Evolutionary conservation across 768 basidiomycete species (phyloP).

Genomic region (Amanita molliuscula): DNA sequence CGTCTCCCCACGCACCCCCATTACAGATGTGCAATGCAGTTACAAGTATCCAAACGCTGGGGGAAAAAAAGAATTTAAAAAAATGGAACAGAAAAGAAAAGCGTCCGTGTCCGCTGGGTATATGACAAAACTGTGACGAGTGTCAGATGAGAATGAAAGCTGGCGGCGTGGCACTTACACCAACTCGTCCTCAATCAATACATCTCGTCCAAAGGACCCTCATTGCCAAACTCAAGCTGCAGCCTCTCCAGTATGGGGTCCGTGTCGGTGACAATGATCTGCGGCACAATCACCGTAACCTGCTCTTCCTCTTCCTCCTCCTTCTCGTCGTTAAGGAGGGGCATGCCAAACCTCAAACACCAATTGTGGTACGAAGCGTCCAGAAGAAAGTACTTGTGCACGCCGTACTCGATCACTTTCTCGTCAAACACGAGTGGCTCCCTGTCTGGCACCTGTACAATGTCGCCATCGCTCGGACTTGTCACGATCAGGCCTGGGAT

Average conservation of each 20-base stretch:
- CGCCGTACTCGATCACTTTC: background rate
- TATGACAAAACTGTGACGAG: background rate
- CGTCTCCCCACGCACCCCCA: background rate
- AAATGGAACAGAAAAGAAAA: background rate
- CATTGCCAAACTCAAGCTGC: no score
- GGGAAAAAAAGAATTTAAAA: background rate
- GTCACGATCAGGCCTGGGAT: conserved; percentile 2
- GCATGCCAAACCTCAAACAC: background rate
- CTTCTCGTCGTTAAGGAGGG: background rate
- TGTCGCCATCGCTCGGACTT: background rate
- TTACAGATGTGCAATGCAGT: background rate
- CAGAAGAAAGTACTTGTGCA: background rate
- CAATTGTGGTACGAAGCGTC: conserved; percentile 2
- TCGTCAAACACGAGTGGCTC: background rate
- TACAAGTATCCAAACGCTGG: background rate
- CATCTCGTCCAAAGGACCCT: background rate
- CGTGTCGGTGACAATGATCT: background rate
- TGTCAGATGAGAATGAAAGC: background rate
- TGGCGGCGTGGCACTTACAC: background rate
- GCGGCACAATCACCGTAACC: background rate
- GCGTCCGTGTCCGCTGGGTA: background rate
- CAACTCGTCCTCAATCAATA: background rate
- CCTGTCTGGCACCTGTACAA: background rate
- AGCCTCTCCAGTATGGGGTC: no score
- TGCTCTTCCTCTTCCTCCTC: background rate